Base-by-base conservation (phyloP, 345 rosid species). In the Eucalyptus polybractea region DNA sequence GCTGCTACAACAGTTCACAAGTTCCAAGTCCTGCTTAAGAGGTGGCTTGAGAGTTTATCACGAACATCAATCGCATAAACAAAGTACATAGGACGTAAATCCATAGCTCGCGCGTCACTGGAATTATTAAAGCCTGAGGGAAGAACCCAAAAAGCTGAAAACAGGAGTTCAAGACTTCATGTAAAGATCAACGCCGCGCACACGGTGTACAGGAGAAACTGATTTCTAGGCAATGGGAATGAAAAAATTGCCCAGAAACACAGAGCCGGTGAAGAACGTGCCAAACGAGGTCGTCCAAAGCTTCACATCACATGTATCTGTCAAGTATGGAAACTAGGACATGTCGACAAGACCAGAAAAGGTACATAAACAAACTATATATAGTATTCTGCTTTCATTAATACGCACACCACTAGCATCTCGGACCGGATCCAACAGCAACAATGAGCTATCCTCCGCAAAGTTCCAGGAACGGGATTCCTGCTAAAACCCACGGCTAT, bases 51-150 rank as follows among this genome's bases (percentile, higher is more conserved):
- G 80, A 67, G 80, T n/a, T 67, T n/a, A n/a, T 31, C 10, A 9
- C 0, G 1, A 31, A n/a, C 80, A n/a, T 31, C 5, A 14, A 65
- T 65, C 0, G 7, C 19, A 65, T 4, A 16, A 3, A 65, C 6
- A 65, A 65, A n/a, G 76, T n/a, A 14, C 21, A 65, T n/a, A 29
- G 72, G 33, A 33, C 33, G 33, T 33, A 33, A 33, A 13, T 65
- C 76, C 76, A 65, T 16, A 4, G 37, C 37, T 31, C 5, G 19
- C 1, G 4, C 3, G 3, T 62, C 72, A 29, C 72, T 29, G 1
- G 72, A 62, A 5, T 62, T 29, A 33, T 62, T 29, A 13, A 3
- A 62, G 72, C 72, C 5, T 4, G 33, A 6, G 17, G 72, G 19
- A 65, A n/a, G 37, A 7, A 14, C 76, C 37, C 16, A 7, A 65